Evolutionary conservation across 2,329 filamentous ascomycete species (phyloP).

Genomic region (Colletotrichum simmondsii): DNA sequence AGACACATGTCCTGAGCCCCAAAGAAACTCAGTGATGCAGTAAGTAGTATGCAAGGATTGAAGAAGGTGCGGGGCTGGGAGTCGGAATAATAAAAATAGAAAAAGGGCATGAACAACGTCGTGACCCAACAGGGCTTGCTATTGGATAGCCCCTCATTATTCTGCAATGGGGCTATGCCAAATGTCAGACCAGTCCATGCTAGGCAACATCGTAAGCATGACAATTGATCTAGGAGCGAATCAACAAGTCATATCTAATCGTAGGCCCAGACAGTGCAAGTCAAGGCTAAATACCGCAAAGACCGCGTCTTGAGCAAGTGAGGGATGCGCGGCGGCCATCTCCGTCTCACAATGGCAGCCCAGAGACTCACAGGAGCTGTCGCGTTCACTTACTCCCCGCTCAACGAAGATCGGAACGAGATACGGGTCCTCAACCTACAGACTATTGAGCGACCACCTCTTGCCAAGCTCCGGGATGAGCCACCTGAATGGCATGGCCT

Average conservation of each 20-base stretch:
- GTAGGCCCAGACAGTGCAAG: not conserved
- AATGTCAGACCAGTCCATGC: no score
- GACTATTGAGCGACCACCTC: slow-evolving; percentile 13
- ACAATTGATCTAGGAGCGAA: not conserved
- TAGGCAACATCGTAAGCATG: not conserved
- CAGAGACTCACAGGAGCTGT: not conserved
- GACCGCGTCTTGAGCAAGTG: not conserved
- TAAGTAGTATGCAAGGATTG: no score
- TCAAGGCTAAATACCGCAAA: slow-evolving; percentile 12
- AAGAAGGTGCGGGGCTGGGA: no score
- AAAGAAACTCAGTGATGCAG: no score
- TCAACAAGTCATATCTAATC: not conserved
- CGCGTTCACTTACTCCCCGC: not conserved
- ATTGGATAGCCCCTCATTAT: not conserved
- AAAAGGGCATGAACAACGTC: not conserved
- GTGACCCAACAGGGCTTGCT: not conserved
- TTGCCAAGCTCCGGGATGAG: slow-evolving; percentile 15
- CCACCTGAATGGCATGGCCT: slow-evolving; percentile 24
- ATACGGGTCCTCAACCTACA: slow-evolving; percentile 23
- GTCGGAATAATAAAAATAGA: no score
- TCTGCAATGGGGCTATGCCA: not conserved
- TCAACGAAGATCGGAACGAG: slow-evolving; percentile 16
- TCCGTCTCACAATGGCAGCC: not conserved
- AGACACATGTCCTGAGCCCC: no score
- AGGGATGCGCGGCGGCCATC: not conserved